A percentile compares a stretch with the other conserved stretches of the same genome.
phyloP scores from a whole-genome alignment of 805 yeast genomes.

The Metschnikowia lochheadii region DNA sequence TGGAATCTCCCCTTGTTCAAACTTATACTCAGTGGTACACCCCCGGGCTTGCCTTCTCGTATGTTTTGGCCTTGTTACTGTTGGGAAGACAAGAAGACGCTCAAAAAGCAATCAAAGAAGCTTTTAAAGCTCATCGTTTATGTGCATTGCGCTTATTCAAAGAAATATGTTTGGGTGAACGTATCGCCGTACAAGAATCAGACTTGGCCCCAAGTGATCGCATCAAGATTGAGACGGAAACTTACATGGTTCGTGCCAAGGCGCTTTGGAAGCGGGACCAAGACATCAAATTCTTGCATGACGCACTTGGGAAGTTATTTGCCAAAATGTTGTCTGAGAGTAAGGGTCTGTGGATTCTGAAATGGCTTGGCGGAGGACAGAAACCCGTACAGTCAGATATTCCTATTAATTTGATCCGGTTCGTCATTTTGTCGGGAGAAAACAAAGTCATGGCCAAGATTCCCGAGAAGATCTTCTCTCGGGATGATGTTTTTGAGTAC shows the following conservation, averaged over 20 bases:
- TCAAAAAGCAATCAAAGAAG: constrained; percentile 40
- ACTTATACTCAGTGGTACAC: constrained; percentile 66
- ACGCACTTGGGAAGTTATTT: constrained; percentile 31
- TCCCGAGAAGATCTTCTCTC: constrained; percentile 58
- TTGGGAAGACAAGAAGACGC: constrained; percentile 45
- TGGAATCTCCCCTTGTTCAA: constrained; percentile 50
- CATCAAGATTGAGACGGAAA: constrained; percentile 44
- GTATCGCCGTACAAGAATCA: neutral
- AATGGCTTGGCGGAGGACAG: constrained; percentile 8
- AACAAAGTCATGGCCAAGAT: constrained; percentile 65
- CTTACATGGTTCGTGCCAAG: constrained; percentile 56
- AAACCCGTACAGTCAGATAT: constrained; percentile 23
- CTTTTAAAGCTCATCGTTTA: constrained; percentile 55
- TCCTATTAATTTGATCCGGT: constrained; percentile 61
- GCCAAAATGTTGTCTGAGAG: neutral
- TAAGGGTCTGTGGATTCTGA: constrained; percentile 11
- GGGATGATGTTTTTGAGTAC: constrained; percentile 61
- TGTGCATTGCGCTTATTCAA: constrained; percentile 50
- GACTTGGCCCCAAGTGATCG: constrained; percentile 21
- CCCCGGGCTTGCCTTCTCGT: constrained; percentile 66
- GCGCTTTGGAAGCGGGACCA: constrained; percentile 50
- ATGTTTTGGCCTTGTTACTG: constrained; percentile 56
- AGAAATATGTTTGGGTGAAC: constrained; percentile 36
- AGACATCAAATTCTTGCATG: constrained; percentile 45
- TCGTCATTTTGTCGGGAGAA: constrained; percentile 68